Evolutionary conservation across 169 alveolate genomes (phyloP), one percentile per base, ranked within the genome.

Genomic region (Plasmodium gallinaceum): DNA sequence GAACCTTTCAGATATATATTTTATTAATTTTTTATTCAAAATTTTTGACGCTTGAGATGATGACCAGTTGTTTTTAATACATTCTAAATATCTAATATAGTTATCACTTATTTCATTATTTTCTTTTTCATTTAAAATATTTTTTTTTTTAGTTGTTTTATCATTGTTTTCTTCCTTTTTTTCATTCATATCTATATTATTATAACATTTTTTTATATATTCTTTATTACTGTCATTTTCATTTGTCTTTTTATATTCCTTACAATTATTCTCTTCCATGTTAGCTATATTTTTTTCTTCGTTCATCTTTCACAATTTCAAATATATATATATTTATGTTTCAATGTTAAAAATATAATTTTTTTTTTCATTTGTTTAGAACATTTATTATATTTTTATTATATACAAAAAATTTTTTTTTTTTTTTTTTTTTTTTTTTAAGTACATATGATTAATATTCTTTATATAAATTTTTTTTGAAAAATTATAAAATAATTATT

Each of bases 11-110:
- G 92, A 93, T 39, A 94, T 93, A 85, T 94, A 93, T 24, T 78
- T 88, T 32, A 94, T 92, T 69, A 94, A 89, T 42, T 90, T 94
- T 48, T 90, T 88, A 75, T 93, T 93, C 32, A 94, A 90, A 76
- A 94, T 88, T 64, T 93, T 88, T 2, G 97, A 93, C n/a, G 97
- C 97, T 51, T 94, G 96, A 39, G 96, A 94, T 60, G 96, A 93
- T 37, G 96, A 93, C 97, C 97, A 94, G 54, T 93, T 93, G 68
- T 93, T 93, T 65, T 93, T 93, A 43, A 93, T 93, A 64, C 93
- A 80, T 61, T 92, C 93, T 16, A 93, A 72, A 65, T 93, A 93
- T 88, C 62, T 80, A 60, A 80, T 80, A 71, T 80, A 80, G 32
- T 62, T 80, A 48, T 80, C 90, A 46, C 90, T 80, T 69, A 80